Percentiles rank a stretch among this genome's conserved stretches.
Conservation (phyloP, 2,329 filamentous ascomycete genomes). For the Colletotrichum cereale region DNA sequence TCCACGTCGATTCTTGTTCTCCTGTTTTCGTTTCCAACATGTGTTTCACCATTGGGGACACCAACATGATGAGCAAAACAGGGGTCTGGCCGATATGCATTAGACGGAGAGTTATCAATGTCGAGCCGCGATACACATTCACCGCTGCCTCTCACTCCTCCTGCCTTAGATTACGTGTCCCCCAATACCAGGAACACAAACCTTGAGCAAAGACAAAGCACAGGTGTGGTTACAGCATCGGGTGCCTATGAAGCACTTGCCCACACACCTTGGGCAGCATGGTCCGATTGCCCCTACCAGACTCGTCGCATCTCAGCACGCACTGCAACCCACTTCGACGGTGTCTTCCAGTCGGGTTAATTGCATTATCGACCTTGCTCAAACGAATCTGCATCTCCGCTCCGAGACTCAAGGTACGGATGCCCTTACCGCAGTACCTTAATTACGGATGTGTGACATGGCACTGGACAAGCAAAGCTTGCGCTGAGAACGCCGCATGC, state of each 20-base stretch:
- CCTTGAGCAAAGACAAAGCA: not conserved
- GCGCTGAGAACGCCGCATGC: slow-evolving; percentile 30
- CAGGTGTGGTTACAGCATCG: slow-evolving; percentile 19
- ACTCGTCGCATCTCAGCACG: not conserved
- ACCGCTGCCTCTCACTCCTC: not conserved
- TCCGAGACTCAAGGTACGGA: slow-evolving; percentile 7
- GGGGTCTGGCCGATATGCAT: not conserved
- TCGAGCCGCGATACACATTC: not conserved
- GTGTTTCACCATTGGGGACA: not conserved
- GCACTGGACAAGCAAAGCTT: slow-evolving; percentile 13
- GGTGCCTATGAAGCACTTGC: slow-evolving; percentile 29
- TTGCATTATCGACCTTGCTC: slow-evolving; percentile 28
- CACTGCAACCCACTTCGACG: slow-evolving; percentile 13
- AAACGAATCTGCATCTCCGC: not conserved
- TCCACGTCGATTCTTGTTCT: not conserved
- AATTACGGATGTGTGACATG: slow-evolving; percentile 16
- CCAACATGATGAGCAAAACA: not conserved
- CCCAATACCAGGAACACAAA: not conserved
- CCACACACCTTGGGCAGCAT: slow-evolving; percentile 30
- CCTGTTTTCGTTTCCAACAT: not conserved
- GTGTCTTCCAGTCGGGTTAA: slow-evolving; percentile 36
- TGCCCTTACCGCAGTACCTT: slow-evolving; percentile 11
- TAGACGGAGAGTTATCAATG: not conserved
- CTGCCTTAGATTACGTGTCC: not conserved
- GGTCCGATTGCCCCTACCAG: slow-evolving; percentile 35